A percentile compares a stretch with the other conserved stretches of the same genome.
Conservation (phyloP, 495 filamentous ascomycete species). For the Aspergillus indologenus region DNA sequence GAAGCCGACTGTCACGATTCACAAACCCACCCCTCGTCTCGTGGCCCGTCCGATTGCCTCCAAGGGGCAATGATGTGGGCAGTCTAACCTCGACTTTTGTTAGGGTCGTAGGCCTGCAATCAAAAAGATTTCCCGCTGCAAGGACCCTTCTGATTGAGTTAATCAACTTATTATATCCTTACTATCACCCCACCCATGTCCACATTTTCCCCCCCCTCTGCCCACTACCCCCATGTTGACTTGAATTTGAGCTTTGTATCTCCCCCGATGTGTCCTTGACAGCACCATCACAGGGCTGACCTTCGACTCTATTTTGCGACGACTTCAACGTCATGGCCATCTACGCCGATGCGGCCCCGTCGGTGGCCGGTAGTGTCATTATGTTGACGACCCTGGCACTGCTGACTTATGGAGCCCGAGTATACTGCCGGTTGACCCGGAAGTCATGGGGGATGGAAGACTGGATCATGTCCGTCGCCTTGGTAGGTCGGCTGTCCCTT, state of each 20-base stretch:
- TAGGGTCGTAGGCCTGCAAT: not conserved
- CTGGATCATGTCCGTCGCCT: conserved; percentile 27
- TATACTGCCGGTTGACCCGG: conserved; percentile 19
- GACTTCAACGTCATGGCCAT: conserved; percentile 17
- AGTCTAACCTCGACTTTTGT: not conserved
- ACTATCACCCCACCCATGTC: conserved; percentile 3
- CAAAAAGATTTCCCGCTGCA: not conserved
- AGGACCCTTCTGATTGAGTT: not conserved
- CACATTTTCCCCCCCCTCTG: not conserved
- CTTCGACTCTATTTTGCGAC: not conserved
- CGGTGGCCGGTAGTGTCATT: conserved; percentile 20
- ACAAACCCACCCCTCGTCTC: not conserved
- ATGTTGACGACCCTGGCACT: conserved; percentile 20
- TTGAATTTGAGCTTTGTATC: not conserved
- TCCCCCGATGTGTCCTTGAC: not conserved
- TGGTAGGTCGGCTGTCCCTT: conserved; percentile 8
- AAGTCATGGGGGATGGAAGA: conserved; percentile 25
- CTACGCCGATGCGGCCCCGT: conserved; percentile 21
- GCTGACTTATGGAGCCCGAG: conserved; percentile 19
- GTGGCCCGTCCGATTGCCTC: not conserved
- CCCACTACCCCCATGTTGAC: not conserved
- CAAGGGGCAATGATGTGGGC: not conserved
- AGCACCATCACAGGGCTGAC: not conserved
- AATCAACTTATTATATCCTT: not conserved
- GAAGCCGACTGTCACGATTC: not conserved